Evolutionary conservation across 2,329 filamentous ascomycete genomes (phyloP), one percentile per base, ranked within the genome.

Genomic region (Mollisiaceae sp.): DNA sequence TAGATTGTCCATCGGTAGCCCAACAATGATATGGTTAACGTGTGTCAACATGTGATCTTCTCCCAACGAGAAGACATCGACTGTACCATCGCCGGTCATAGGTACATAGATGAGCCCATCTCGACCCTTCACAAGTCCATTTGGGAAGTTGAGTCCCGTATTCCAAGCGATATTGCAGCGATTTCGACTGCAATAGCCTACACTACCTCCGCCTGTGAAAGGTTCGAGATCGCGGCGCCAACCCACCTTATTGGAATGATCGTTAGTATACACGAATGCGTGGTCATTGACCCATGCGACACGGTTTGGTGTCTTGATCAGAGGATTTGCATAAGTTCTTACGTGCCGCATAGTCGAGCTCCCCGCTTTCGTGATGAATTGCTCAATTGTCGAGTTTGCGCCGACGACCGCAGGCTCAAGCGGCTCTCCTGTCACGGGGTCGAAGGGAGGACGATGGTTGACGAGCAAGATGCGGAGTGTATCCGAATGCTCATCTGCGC

Each of bases 201-300:
- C 66, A 54, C 62, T 75, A 0, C 76, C 76, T 4, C 75, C 74
- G 4, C 76, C 74, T 57, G 70, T 63, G 22, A 76, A 32, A 12
- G 67, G 61, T 47, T 75, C 73, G n/a, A 76, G 60, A 55, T 64
- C 59, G 24, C 76, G 71, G 8, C 68, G 69, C 74, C 59, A 38
- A 55, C 72, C 72, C 45, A 70, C 61, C 64, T 79, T 79, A 5
- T 32, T 59, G 45, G 72, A 74, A 38, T 78, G 76, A 54, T 78
- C 77, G 65, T 79, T 79, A 2, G 77, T 77, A 54, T 78, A 73
- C n/a, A 77, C 69, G 60, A 79, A 78, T 1, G 72, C 73, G 45
- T 77, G 70, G 60, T 76, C 75, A 14, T 65, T 70, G 0, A 74
- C 71, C 65, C 77, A 76, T 8, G 75, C 74, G n/a, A 78, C 64